Evolutionary conservation across 345 rosid genomes (phyloP), one percentile per base, ranked within the genome.

Genomic region (Aegle marmelos): DNA sequence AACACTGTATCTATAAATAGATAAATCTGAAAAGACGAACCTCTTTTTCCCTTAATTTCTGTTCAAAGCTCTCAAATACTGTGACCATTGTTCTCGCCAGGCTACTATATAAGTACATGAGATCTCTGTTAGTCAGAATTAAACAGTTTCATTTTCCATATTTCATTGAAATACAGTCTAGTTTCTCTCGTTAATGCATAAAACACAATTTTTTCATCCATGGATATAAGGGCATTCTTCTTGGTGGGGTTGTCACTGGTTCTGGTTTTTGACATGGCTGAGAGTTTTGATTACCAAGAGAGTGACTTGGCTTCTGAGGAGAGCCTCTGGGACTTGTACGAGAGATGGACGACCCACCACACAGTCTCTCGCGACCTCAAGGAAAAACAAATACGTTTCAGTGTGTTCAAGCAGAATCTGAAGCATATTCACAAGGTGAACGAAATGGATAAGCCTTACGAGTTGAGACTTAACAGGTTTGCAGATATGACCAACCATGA

Each of bases 341-440:
- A 83, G 80, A 80, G 82, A 80, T 83, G 88, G 90, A 82, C 87
- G 80, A 84, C 87, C 83, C 84, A 87, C 76, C 86, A 87, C 70
- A 79, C 82, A 0, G 78, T 87, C 5, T 80, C 85, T 2, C 77
- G 24, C n/a, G 64, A 73, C 78, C 79, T 84, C 3, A 28, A 74
- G 27, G 90, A 82, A 78, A 89, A 87, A 68, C 75, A 76, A 39
- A 81, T 48, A 78, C 81, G 84, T 21, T 83, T 87, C 85, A 85
- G 82, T 50, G 88, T 87, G 64, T 89, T 89, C 71, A 82, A 76
- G 79, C 80, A 68, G 57, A 89, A 87, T 72, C 83, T 68, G 21
- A 82, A 59, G 74, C 86, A 79, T 25, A 78, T 88, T 72, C 88
- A 86, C 68, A 63, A 71, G 61, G 83, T 86, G 41, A 89, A 87